A percentile compares a stretch with the other conserved stretches of the same genome.
phyloP scores from a whole-genome alignment of 257 asterid genomes.

The Solanum stenotomum region DNA sequence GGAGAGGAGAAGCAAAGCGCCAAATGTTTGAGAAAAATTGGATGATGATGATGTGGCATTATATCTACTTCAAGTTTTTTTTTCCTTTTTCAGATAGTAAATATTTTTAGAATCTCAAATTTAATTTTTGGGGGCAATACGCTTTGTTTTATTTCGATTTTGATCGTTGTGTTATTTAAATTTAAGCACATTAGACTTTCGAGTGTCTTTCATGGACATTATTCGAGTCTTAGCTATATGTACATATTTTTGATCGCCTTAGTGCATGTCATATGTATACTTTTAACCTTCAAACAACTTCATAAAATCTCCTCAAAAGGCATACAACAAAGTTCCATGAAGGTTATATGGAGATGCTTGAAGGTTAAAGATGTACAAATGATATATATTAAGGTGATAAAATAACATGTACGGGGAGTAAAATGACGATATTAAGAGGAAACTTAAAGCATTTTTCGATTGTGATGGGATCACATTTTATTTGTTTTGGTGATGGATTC shows the following conservation, averaged over 20 bases:
- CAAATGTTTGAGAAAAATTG: not conserved
- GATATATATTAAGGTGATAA: not conserved
- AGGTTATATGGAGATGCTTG: not conserved
- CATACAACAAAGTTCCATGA: too few relatives aligned
- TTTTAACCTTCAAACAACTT: too few relatives aligned
- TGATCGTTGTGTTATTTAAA: too few relatives aligned
- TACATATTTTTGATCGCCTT: too few relatives aligned
- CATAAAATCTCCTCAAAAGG: too few relatives aligned
- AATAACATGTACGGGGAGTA: not conserved
- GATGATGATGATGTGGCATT: conserved; percentile 17
- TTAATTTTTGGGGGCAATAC: not conserved
- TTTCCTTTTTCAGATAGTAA: not conserved
- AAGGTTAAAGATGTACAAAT: too few relatives aligned
- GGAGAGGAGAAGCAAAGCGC: conserved; percentile 13
- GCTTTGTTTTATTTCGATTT: not conserved
- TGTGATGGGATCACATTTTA: not conserved
- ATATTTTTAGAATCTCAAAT: not conserved
- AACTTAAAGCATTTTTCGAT: not conserved
- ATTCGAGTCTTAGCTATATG: too few relatives aligned
- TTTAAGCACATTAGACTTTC: fast-evolving
- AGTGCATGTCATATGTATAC: too few relatives aligned
- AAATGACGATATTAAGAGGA: not conserved
- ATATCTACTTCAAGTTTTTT: conserved; percentile 5
- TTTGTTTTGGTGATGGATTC: not conserved
- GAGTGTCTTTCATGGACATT: too few relatives aligned